A percentile compares a stretch with the other conserved stretches of the same genome.
These are phyloP conservation scores for Aspergillus texensis DNA, from an alignment of 2,329 filamentous ascomycete genomes.

Conservation along the genomic window DNA sequence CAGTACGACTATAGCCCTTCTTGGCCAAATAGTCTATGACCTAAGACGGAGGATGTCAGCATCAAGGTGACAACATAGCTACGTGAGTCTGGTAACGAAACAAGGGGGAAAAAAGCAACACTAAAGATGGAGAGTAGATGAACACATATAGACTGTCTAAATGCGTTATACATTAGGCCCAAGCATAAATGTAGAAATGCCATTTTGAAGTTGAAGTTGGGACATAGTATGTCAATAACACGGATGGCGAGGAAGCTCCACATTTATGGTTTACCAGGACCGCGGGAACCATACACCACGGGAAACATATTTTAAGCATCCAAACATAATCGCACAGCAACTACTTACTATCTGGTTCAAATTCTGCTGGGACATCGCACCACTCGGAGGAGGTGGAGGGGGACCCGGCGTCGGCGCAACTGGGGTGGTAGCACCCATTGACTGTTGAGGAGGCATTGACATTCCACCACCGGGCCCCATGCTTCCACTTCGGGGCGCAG, in stretches of 20 bases:
- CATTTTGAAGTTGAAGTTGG: neutral
- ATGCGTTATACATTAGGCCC: neutral
- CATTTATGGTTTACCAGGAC: neutral
- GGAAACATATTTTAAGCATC: neutral
- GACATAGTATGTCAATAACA: neutral
- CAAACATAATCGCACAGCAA: neutral
- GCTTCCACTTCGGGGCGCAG: slow-evolving; percentile 52
- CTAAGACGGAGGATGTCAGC: slow-evolving; percentile 41
- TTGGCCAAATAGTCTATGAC: slow-evolving; percentile 95
- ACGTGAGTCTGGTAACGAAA: neutral
- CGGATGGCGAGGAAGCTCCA: neutral
- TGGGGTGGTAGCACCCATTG: slow-evolving; percentile 51
- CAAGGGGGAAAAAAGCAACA: too few relatives aligned
- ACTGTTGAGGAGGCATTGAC: slow-evolving; percentile 52
- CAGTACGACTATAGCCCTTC: slow-evolving; percentile 89
- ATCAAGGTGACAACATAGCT: neutral
- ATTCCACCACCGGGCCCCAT: slow-evolving; percentile 51
- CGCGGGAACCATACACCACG: neutral
- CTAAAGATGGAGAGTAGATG: too few relatives aligned
- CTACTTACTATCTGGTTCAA: slow-evolving; percentile 89
- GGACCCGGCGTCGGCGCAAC: slow-evolving; percentile 46
- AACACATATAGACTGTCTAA: too few relatives aligned
- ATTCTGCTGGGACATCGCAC: slow-evolving; percentile 77
- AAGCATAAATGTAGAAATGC: neutral
- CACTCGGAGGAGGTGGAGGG: slow-evolving; percentile 36